Evolutionary conservation across 2,329 filamentous ascomycete genomes (phyloP), one percentile per base, ranked within the genome.

Genomic region (Rhinocladiella similis): DNA sequence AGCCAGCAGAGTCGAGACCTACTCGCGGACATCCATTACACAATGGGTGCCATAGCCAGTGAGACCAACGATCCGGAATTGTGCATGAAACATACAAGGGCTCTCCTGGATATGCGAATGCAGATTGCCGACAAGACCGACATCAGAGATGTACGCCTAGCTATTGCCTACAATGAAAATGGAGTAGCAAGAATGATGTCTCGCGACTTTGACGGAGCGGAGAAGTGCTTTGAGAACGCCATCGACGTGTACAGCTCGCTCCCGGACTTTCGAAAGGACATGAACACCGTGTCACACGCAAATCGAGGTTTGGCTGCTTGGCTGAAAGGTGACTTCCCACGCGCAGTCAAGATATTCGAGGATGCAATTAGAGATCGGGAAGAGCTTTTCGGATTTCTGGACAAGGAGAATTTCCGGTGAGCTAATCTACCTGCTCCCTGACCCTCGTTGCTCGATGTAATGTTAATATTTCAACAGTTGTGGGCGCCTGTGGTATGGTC

Each of bases 241-340:
- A 62, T 49, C 57, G 64, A 49, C 58, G 62, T 53, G 65, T 60
- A 51, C 63, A 59, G 50, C 48, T 64, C 35, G 64, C 62, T 46
- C 60, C 65, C 39, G 62, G 62, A 20, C 61, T 66, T 66, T 66
- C 45, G 60, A 66, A 42, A 65, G 38, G 38, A 41, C 38, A 62
- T 50, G 62, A 63, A 25, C 58, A 42, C 35, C 59, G 27, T 53
- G 63, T 66, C 48, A 56, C 53, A 66, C 25, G n/a, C 59, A 47
- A 61, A 66, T 57, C 50, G 57, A 13, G 54, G 59, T 51, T 59
- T 10, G 38, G 38, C 38, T 41, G 38, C 38, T 10, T 41, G 38
- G 38, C 38, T 41, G 38, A 41, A 41, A 41, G 38, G 38, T 19
- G 38, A 41, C 18, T 41, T 41, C 14, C 38, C 18, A 41, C 38